Conservation (phyloP, 805 yeast species). For the Jamesozyma rosinii region DNA sequence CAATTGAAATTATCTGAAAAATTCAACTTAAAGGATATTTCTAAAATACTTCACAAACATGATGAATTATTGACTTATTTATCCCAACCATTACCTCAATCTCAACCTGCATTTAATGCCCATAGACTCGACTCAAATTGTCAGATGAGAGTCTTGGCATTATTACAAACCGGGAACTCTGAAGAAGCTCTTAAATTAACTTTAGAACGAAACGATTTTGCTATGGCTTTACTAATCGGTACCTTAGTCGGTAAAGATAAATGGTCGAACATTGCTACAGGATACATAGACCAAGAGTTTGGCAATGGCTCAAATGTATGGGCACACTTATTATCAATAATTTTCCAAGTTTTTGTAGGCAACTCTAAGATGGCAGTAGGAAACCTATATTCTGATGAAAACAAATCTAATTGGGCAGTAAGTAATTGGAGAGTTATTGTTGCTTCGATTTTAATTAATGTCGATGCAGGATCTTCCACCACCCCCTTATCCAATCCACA, state of each 20-base stretch:
- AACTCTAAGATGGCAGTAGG: slow-evolving; percentile 45
- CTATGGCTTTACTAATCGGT: slow-evolving; percentile 65
- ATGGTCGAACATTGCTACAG: slow-evolving; percentile 50
- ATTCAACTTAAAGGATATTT: slow-evolving; percentile 27
- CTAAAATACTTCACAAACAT: slow-evolving; percentile 28
- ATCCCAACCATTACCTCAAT: slow-evolving; percentile 13
- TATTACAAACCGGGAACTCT: slow-evolving; percentile 53
- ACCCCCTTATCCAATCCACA: not conserved
- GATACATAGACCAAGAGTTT: slow-evolving; percentile 43
- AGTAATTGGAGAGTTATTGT: slow-evolving; percentile 44
- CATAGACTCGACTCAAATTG: slow-evolving; percentile 31
- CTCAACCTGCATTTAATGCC: slow-evolving; percentile 28
- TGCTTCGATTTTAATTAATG: slow-evolving; percentile 33
- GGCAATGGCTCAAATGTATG: slow-evolving; percentile 29
- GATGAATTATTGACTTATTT: slow-evolving; percentile 22
- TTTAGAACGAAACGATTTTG: slow-evolving; percentile 59
- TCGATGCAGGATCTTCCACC: not conserved
- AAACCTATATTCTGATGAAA: slow-evolving; percentile 35
- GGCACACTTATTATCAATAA: slow-evolving; percentile 38
- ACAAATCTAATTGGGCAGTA: slow-evolving; percentile 41
- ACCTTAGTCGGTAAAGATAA: slow-evolving; percentile 53
- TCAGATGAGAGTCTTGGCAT: slow-evolving; percentile 27
- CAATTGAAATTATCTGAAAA: slow-evolving; percentile 21
- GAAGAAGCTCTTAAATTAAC: slow-evolving; percentile 58
- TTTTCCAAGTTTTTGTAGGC: slow-evolving; percentile 59